Conservation (phyloP, 345 rosid genomes). For the Clausena lansium region DNA sequence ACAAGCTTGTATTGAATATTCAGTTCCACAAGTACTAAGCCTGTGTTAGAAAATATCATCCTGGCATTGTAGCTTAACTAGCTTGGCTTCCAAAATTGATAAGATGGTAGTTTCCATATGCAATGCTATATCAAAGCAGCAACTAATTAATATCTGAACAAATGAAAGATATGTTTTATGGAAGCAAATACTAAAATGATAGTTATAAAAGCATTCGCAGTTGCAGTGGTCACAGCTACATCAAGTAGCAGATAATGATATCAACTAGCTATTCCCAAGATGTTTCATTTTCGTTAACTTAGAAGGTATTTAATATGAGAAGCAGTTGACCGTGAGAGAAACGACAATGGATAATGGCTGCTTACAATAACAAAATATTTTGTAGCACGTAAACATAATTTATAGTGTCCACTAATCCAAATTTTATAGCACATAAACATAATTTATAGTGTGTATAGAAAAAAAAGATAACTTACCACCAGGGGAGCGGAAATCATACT, state of each 20-base stretch:
- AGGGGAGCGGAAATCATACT: constrained; percentile 85
- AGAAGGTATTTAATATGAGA: neutral
- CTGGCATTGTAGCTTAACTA: neutral
- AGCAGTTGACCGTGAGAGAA: neutral
- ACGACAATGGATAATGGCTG: neutral
- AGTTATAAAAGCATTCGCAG: neutral
- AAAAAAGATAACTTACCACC: constrained; percentile 47
- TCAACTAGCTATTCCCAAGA: neutral
- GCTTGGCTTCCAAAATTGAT: neutral
- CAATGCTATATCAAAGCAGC: no score
- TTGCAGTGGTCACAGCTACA: neutral
- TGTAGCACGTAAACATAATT: neutral
- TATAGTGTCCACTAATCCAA: neutral
- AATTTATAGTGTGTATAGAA: neutral
- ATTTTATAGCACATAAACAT: neutral
- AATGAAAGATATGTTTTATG: neutral
- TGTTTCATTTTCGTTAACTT: neutral
- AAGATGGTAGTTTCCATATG: neutral
- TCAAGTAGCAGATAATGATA: neutral
- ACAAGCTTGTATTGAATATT: neutral
- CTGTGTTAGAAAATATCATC: neutral
- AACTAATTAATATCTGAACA: neutral
- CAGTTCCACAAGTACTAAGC: neutral
- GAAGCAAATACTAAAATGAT: neutral
- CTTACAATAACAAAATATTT: neutral